These are phyloP conservation scores for Aspergillus phoenicis DNA, from an alignment of 2,329 filamentous ascomycete species.

Conservation along the genomic window DNA sequence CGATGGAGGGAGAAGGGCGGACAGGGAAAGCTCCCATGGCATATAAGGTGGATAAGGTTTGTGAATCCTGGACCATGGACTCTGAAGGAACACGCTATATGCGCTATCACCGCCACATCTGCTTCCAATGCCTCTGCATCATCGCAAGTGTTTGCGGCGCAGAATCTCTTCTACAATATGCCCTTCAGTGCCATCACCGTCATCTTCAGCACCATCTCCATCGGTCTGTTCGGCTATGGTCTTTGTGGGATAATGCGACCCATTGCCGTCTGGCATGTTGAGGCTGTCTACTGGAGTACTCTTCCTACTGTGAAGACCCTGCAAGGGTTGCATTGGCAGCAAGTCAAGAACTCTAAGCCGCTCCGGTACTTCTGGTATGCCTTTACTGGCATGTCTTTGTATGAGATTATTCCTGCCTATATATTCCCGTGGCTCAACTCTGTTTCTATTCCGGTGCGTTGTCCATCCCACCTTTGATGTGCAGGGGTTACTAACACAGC, in stretches of 20 bases:
- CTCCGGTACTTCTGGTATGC: conserved; percentile 38
- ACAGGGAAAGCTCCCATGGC: not conserved
- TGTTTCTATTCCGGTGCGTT: conserved; percentile 22
- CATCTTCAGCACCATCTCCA: conserved; percentile 55
- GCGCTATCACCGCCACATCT: conserved; percentile 57
- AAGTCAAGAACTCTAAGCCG: conserved; percentile 27
- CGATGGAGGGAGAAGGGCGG: conserved; percentile 5
- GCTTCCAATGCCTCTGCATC: conserved; percentile 54
- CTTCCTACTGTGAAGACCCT: conserved; percentile 38
- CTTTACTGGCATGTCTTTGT: conserved; percentile 24
- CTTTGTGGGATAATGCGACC: conserved; percentile 57
- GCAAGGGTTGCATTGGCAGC: conserved; percentile 39
- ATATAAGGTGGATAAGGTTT: conserved; percentile 47
- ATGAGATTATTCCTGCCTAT: conserved; percentile 30
- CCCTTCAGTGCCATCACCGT: conserved; percentile 47
- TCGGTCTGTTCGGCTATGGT: conserved; percentile 60
- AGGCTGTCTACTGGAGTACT: conserved; percentile 60
- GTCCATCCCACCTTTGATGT: too few species aligned
- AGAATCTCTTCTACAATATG: conserved; percentile 45
- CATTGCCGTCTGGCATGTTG: conserved; percentile 58
- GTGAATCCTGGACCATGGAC: conserved; percentile 57
- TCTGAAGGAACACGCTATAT: conserved; percentile 60
- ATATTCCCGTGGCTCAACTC: conserved; percentile 29
- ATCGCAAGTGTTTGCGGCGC: conserved; percentile 7
- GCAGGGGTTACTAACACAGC: too few species aligned